A percentile compares a stretch with the other conserved stretches of the same genome.
Conservation (phyloP, 768 basidiomycete species). For the Suillus alpinus region DNA sequence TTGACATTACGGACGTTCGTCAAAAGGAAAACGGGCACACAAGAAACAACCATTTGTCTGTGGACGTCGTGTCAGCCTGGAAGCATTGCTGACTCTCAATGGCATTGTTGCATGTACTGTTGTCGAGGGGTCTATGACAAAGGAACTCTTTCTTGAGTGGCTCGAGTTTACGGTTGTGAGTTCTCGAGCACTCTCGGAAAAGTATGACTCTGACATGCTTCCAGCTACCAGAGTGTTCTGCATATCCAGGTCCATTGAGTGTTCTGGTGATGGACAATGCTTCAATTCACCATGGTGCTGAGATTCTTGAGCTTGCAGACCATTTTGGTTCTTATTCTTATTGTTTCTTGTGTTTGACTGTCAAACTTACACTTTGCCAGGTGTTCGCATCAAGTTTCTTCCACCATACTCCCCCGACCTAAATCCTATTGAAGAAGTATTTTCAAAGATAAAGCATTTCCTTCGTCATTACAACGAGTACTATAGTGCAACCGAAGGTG, state of each 20-base stretch:
- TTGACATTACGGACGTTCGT: constrained; percentile 18
- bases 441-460: no score
- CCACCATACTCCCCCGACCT: no score
- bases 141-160: constrained; percentile 20
- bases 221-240: constrained; percentile 8
- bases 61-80: background rate
- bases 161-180: constrained; percentile 26
- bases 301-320: no score
- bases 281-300: no score
- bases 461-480: no score
- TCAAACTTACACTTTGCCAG: no score
- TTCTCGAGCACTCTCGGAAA: background rate
- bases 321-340: no score
- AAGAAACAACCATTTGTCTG: background rate
- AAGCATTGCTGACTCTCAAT: constrained; percentile 25
- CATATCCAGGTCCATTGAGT: constrained; percentile 16
- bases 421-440: no score
- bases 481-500: no score
- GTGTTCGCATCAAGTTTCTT: no score
- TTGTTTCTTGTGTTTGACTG: no score
- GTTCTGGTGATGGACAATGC: no score
- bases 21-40: constrained; percentile 4
- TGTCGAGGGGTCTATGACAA: constrained; percentile 32
- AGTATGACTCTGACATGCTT: background rate
- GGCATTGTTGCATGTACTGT: constrained; percentile 28